Conservation (phyloP, 805 yeast genomes). For the Suhomyces emberorum region DNA sequence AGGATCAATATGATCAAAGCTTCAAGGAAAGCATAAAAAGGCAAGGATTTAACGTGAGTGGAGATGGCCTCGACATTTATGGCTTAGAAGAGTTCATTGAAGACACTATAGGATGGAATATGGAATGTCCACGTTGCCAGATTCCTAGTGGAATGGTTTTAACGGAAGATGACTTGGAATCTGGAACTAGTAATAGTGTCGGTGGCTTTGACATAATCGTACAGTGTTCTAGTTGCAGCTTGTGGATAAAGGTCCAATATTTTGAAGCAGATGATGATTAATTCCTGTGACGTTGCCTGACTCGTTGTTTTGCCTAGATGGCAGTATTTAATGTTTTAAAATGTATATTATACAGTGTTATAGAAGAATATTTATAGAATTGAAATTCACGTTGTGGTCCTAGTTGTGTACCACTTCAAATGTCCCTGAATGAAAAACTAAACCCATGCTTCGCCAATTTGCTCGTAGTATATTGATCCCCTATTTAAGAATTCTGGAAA, state of each 20-base stretch:
- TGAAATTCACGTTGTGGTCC: no score
- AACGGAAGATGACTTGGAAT: conserved; percentile 57
- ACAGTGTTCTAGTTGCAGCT: conserved; percentile 80
- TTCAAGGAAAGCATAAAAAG: conserved; percentile 32
- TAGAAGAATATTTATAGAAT: no score
- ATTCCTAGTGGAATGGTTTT: conserved; percentile 51
- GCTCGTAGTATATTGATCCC: no score
- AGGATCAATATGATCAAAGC: conserved; percentile 52
- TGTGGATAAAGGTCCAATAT: conserved; percentile 78
- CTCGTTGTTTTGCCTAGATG: no score
- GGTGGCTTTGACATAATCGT: conserved; percentile 62
- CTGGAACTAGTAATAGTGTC: conserved; percentile 50
- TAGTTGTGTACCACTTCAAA: no score
- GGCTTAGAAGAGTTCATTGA: conserved; percentile 60
- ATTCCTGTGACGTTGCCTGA: no score
- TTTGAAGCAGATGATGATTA: conserved; percentile 40
- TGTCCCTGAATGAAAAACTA: no score
- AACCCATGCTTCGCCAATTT: no score
- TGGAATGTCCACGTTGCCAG: conserved; percentile 68
- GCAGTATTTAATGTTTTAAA: no score
- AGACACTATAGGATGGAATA: conserved; percentile 40
- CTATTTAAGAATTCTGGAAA: no score
- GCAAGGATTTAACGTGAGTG: conserved; percentile 42
- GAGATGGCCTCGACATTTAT: conserved; percentile 68
- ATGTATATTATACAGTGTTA: no score